Conservation (phyloP, 768 basidiomycete genomes). For the Trametes cubensis region DNA sequence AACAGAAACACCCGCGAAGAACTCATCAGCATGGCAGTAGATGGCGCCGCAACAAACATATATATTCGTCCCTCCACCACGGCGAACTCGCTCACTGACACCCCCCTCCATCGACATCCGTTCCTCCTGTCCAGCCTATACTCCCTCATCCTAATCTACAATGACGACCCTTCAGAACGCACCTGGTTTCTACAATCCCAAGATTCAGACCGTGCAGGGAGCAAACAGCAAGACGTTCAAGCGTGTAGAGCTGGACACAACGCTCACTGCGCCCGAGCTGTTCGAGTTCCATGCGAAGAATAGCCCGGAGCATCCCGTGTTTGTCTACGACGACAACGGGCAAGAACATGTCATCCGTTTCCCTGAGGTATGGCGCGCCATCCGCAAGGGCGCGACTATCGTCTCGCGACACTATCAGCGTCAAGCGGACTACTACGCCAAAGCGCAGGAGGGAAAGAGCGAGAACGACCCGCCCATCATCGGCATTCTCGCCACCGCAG, state of each 20-base stretch:
- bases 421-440: constrained; percentile 4
- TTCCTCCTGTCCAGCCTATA: background rate
- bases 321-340: constrained; percentile 29
- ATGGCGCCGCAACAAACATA: background rate
- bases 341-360: constrained; percentile 28
- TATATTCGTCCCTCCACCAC: constrained; percentile 3
- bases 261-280: constrained; percentile 38
- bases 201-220: constrained; percentile 30
- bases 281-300: constrained; percentile 40
- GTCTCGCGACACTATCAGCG: constrained; percentile 19
- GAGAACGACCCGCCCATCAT: constrained; percentile 27
- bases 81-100: background rate
- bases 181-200: constrained; percentile 14
- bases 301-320: constrained; percentile 38
- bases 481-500: constrained; percentile 28
- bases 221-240: constrained; percentile 35
- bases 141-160: background rate
- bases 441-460: constrained; percentile 6
- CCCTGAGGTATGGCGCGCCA: constrained; percentile 31
- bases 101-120: background rate
- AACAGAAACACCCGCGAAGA: background rate
- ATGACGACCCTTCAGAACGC: constrained; percentile 12
- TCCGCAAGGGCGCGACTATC: constrained; percentile 32
- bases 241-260: constrained; percentile 38
- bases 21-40: background rate